Evolutionary conservation across 1,284 basidiomycete species (phyloP), one percentile per base, ranked within the genome.

Genomic region (Golubevia pallescens): DNA sequence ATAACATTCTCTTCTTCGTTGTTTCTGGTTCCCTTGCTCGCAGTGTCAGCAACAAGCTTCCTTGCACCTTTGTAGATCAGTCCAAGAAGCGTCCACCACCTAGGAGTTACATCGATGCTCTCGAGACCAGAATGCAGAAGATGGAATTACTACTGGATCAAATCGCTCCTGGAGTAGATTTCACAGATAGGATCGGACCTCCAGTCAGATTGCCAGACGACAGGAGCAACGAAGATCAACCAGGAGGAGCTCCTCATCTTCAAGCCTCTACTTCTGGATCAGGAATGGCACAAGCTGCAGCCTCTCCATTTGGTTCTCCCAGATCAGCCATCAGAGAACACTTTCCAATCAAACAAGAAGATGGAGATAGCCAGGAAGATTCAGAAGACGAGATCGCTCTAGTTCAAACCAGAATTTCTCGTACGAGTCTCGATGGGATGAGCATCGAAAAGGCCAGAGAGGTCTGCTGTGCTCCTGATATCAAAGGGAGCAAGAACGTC

Each of bases 1-100:
- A n/a, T n/a, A n/a, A 42, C 55, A 6, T 6, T 7, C 23, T 42
- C 8, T 42, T 64, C 32, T 42, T 10, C 16, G 10, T 34, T n/a
- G 34, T n/a, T n/a, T n/a, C n/a, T n/a, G n/a, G n/a, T n/a, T n/a
- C n/a, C n/a, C n/a, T n/a, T n/a, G n/a, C n/a, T n/a, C 1, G 1
- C 60, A 68, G 77, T 60, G 69, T 72, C 56, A 78, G 70, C 19
- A 78, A 78, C 28, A 75, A 75, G 4, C 75, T 72, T 52, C 73
- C 74, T n/a, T 81, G 79, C 56, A 81, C 74, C 14, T 81, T 81
- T 32, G 65, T 77, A 62, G 77, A 81, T 56, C 77, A 77, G 2
- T 73, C 77, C 7, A 70, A 70, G 42, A 28, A 63, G 2, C 24
- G 71, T 14, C 58, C 71, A 5, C 71, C 71, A 1, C 71, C 71